A percentile compares a stretch with the other conserved stretches of the same genome.
These are phyloP conservation scores for Macrolepiota fuliginosa DNA, from an alignment of 768 basidiomycete genomes.

Conservation along the genomic window DNA sequence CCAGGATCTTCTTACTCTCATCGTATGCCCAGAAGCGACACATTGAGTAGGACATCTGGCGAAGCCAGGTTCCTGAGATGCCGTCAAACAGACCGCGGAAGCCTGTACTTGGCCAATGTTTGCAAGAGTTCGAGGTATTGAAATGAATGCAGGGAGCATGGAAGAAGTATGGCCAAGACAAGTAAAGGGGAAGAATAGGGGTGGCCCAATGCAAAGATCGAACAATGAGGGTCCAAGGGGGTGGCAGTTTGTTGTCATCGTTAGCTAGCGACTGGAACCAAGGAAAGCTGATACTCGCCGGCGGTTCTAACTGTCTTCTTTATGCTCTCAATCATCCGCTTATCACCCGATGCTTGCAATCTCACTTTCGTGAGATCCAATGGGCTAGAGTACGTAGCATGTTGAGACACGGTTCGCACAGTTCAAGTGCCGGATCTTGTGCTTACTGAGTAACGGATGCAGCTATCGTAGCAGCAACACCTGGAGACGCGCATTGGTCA, in stretches of 20 bases:
- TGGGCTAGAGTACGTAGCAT: conserved; percentile 44
- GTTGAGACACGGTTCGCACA: not conserved
- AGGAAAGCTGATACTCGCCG: conserved; percentile 39
- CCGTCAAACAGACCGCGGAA: conserved; percentile 80
- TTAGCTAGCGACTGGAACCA: conserved; percentile 27
- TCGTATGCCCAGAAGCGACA: conserved; percentile 95
- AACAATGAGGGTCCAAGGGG: not conserved
- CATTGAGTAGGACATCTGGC: conserved; percentile 91
- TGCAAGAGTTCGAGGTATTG: not conserved
- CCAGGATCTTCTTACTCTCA: conserved; percentile 81
- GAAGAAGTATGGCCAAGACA: not conserved
- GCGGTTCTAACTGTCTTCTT: conserved; percentile 80
- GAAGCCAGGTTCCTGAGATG: conserved; percentile 83
- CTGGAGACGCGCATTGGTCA: conserved; percentile 25
- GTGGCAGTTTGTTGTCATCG: not conserved
- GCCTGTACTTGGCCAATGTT: conserved; percentile 31
- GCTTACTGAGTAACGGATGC: conserved; percentile 84
- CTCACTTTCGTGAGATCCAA: conserved; percentile 90
- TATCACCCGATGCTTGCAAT: conserved; percentile 89
- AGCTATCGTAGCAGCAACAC: conserved; percentile 81
- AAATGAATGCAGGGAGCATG: not conserved
- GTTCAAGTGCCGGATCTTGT: not conserved
- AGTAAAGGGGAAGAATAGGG: conserved; percentile 20
- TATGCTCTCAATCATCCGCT: conserved; percentile 82
- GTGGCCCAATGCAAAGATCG: conserved; percentile 28